phyloP scores from a whole-genome alignment of 257 asterid genomes.

The Salvia miltiorrhiza region DNA sequence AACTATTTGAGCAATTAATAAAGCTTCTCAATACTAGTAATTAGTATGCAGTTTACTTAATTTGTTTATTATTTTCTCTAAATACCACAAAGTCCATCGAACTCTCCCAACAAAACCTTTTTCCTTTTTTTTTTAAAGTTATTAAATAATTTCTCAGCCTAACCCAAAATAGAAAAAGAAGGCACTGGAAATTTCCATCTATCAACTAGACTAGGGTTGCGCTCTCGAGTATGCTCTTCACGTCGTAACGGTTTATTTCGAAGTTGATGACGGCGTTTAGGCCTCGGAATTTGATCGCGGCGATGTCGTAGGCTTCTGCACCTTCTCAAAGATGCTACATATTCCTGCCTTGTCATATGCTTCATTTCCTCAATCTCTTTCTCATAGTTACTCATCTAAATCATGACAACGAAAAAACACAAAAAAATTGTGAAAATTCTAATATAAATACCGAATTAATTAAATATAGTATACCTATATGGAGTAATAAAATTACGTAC shows the following conservation, averaged over 20 bases:
- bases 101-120: no score
- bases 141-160: no score
- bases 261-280: slow-evolving; percentile 83
- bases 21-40: no score
- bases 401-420: background rate
- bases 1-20: no score
- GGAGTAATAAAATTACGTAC: slow-evolving; percentile 9
- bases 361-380: slow-evolving; percentile 91
- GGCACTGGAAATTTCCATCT: no score
- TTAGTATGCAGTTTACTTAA: no score
- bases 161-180: no score
- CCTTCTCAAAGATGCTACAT: slow-evolving; percentile 88
- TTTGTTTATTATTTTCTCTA: no score
- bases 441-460: background rate
- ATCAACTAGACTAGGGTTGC: no score
- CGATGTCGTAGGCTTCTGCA: slow-evolving; percentile 91
- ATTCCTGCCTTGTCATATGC: slow-evolving; percentile 87
- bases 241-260: slow-evolving; percentile 91
- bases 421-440: background rate
- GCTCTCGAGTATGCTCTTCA: slow-evolving; percentile 82
- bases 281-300: slow-evolving; percentile 87
- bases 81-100: no score
- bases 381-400: slow-evolving; percentile 74
- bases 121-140: no score
- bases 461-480: background rate